Percentiles rank a stretch among this genome's conserved stretches.
phyloP scores from a whole-genome alignment of 352 stramenopile genomes.

The Phytophthora idaei region DNA sequence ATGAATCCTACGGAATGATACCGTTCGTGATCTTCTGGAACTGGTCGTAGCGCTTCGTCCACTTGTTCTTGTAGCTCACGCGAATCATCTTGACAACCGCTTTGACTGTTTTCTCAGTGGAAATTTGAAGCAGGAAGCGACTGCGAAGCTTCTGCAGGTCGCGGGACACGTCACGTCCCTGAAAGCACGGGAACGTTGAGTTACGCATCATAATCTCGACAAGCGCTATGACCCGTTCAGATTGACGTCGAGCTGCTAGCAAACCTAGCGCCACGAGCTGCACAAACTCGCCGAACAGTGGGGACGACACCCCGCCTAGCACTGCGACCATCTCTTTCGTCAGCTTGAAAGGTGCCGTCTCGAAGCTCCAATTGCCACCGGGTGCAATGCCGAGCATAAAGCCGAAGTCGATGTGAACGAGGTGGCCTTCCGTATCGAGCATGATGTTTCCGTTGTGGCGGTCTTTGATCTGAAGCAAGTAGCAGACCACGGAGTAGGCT shows the following conservation, averaged over 20 bases:
- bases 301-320: conserved; percentile 69
- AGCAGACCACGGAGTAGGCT: conserved; percentile 81
- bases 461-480: conserved; percentile 94
- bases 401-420: conserved; percentile 98
- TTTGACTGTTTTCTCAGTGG: conserved; percentile 75
- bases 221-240: conserved; percentile 68
- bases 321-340: conserved; percentile 95
- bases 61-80: conserved; percentile 93
- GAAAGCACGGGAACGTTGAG: conserved; percentile 80
- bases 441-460: conserved; percentile 98
- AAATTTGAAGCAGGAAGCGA: conserved; percentile 62
- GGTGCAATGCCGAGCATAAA: conserved; percentile 95
- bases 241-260: conserved; percentile 57
- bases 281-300: conserved; percentile 74
- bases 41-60: conserved; percentile 93
- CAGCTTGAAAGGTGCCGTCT: conserved; percentile 96
- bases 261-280: conserved; percentile 64
- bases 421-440: conserved; percentile 87
- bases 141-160: conserved; percentile 75
- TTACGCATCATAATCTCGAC: conserved; percentile 88
- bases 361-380: conserved; percentile 92
- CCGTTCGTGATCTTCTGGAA: conserved; percentile 94
- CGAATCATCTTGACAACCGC: conserved; percentile 88
- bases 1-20: conserved; percentile 63
- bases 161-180: conserved; percentile 89